phyloP scores from a whole-genome alignment of 129 eudicot species.

The Tanacetum coccineum region DNA sequence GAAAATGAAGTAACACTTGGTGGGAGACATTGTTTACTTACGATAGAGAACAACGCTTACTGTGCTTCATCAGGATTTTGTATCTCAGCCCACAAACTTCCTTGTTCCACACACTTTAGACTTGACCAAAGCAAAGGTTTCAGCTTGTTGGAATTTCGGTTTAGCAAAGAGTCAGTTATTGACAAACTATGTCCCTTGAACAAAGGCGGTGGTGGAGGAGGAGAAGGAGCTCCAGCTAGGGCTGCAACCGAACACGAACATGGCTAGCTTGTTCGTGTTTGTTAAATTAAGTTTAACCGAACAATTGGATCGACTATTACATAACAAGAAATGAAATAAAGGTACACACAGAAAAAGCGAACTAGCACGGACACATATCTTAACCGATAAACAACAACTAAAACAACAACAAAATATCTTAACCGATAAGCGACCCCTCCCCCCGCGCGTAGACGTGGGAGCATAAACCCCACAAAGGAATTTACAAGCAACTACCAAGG shows the following conservation, averaged over 20 bases:
- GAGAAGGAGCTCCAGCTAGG: constrained; percentile 19
- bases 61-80: constrained; percentile 72
- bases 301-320: no score
- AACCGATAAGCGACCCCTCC: no score
- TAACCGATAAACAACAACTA: no score
- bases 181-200: constrained; percentile 34
- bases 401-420: no score
- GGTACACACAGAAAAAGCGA: no score
- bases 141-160: constrained; percentile 48
- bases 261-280: constrained; percentile 23
- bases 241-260: constrained; percentile 24
- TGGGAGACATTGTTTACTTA: constrained; percentile 7
- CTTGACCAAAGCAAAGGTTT: constrained; percentile 97
- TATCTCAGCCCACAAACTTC: constrained; percentile 97
- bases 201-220: constrained; percentile 10
- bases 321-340: no score
- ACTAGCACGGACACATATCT: no score
- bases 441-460: no score
- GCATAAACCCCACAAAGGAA: no score
- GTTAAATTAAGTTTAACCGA: no score
- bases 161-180: constrained; percentile 32
- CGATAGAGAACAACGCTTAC: constrained; percentile 39
- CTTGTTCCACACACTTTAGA: constrained; percentile 66
- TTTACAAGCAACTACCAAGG: no score
- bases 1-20: constrained; percentile 10